Evolutionary conservation across 1,139 yeast species (phyloP), one percentile per base, ranked within the genome.

Genomic region (Sugiyamaella japonica): DNA sequence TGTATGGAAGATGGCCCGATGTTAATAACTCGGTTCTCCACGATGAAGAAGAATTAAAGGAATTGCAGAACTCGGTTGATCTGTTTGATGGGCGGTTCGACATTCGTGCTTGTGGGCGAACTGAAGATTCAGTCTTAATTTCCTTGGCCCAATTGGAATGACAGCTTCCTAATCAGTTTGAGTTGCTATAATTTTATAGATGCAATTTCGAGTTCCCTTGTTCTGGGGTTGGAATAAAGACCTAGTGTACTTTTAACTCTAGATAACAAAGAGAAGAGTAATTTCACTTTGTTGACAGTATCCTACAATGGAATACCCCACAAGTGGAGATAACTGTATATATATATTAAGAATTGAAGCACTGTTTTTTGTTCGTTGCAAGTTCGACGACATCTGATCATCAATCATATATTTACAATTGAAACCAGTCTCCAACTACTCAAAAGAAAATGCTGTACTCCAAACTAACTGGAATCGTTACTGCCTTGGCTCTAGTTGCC

Each of bases 111-210:
- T 83, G 86, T 0, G 76, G 81, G 1, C 77, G 87, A 54, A 76
- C 85, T 1, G 96, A 88, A 64, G 96, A 89, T 68, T 86, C 85
- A 1, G 76, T 83, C 1, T 66, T 84, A 70, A 80, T 86, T 8
- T 80, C 88, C 0, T 73, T 89, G 53, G 51, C 51, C 16, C 51
- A 48, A 40, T 38, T 48, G 17, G 51, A 50, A 17, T 46, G 40
- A 50, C n/a, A 16, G 17, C 8, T 3, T 37, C 12, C 15, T 9
- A n/a, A 37, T 10, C 10, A 5, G 12, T 10, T 17, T 37, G 23
- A 37, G 41, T 16, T 9, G 23, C 41, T 37, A 37, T 15, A 37
- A 37, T 16, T 37, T 12, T 38, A 10, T 15, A 38, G 13, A 38
- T 38, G 25, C 10, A 17, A 38, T 17, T 38, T 38, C 42, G 9